phyloP scores from a whole-genome alignment of 2,329 filamentous ascomycete genomes.

The Davidsoniella neocaledoniae region DNA sequence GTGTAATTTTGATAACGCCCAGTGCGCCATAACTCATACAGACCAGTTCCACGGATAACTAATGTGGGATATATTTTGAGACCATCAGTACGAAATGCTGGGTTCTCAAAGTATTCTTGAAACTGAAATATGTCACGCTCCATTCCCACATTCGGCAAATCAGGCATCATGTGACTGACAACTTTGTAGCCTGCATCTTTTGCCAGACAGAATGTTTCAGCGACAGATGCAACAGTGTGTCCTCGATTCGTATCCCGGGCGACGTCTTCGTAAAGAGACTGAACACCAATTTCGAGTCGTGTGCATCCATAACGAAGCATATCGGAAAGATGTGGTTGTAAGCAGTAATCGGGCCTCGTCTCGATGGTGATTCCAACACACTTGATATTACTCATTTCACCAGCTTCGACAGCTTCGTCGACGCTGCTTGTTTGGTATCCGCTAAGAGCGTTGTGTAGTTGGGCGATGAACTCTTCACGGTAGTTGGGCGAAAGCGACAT shows the following conservation, averaged over 20 bases:
- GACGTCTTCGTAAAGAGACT: conserved; percentile 94
- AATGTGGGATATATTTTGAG: conserved; percentile 97
- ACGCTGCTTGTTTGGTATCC: conserved; percentile 90
- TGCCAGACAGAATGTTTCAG: conserved; percentile 89
- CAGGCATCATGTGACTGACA: conserved; percentile 99
- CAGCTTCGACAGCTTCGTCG: conserved; percentile 84
- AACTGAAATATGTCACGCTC: conserved; percentile 96
- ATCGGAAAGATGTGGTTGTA: conserved; percentile 84
- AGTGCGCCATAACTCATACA: conserved; percentile 96
- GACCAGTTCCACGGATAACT: conserved; percentile 85
- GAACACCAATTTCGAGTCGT: conserved; percentile 82
- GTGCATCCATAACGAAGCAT: conserved; percentile 99
- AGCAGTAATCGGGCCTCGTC: conserved; percentile 88
- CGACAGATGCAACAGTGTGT: conserved; percentile 87
- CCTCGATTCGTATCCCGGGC: conserved; percentile 95
- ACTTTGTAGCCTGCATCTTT: conserved; percentile 99
- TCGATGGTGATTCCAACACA: conserved; percentile 98
- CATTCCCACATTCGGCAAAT: conserved; percentile 95
- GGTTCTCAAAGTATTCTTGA: conserved; percentile 93
- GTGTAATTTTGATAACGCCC: conserved; percentile 98
- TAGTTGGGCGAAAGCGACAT: conserved; percentile 90
- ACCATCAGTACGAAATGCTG: conserved; percentile 87
- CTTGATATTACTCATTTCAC: conserved; percentile 93
- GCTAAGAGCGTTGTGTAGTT: conserved; percentile 90
- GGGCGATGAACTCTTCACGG: conserved; percentile 82